phyloP scores from a whole-genome alignment of 208 protist species.

The Leishmania mexicana region DNA sequence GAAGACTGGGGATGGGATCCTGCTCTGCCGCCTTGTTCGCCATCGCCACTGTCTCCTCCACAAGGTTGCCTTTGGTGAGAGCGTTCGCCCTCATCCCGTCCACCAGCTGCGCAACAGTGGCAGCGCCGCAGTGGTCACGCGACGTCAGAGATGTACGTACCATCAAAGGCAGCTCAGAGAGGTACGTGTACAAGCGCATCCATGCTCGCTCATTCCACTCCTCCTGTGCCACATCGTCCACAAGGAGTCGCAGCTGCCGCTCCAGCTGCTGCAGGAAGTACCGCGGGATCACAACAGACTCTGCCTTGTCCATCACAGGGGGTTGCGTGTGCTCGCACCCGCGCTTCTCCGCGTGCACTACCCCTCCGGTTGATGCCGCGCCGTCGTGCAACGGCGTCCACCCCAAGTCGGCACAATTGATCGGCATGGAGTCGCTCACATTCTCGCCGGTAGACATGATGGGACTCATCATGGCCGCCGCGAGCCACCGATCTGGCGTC shows the following conservation, averaged over 20 bases:
- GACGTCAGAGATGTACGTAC: slow-evolving; percentile 12
- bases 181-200: slow-evolving; percentile 53
- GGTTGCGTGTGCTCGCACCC: neutral
- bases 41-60: slow-evolving; percentile 1
- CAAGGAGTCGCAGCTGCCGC: slow-evolving; percentile 28
- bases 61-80: slow-evolving; percentile 3
- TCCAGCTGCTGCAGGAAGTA: slow-evolving; percentile 39
- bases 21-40: neutral
- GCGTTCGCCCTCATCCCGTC: neutral
- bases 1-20: slow-evolving; percentile 2
- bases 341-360: neutral
- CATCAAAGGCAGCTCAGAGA: slow-evolving; percentile 34
- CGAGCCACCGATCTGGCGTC: slow-evolving; percentile 6
- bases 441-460: slow-evolving; percentile 14
- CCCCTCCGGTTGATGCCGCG: neutral
- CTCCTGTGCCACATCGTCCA: slow-evolving; percentile 14
- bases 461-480: slow-evolving; percentile 16
- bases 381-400: slow-evolving; percentile 16
- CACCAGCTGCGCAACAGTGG: slow-evolving; percentile 1
- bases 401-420: slow-evolving; percentile 13
- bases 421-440: neutral
- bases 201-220: slow-evolving; percentile 22
- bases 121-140: slow-evolving; percentile 21
- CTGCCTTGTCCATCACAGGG: neutral
- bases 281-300: slow-evolving; percentile 12